Percentiles rank a stretch among this genome's conserved stretches.
These are phyloP conservation scores for Paracorniculantispora psalliotae DNA, from an alignment of 2,329 filamentous ascomycete genomes.

Conservation along the genomic window DNA sequence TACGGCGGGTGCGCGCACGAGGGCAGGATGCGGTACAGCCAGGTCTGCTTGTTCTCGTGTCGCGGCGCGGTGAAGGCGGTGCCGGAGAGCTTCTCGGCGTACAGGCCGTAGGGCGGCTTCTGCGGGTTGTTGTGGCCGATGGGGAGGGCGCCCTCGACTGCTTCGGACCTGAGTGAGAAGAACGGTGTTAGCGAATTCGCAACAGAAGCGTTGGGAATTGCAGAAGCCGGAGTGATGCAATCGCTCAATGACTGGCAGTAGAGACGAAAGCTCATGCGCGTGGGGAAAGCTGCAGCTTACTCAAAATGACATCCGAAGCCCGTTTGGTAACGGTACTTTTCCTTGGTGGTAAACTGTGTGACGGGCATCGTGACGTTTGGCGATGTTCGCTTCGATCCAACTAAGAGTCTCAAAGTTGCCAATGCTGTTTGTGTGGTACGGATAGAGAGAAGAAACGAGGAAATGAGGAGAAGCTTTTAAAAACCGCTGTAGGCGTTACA, in stretches of 20 bases:
- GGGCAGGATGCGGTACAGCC: conserved; percentile 66
- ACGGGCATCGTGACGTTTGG: conserved; percentile 39
- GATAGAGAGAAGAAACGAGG: background rate
- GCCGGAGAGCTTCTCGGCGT: conserved; percentile 74
- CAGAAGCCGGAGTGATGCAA: background rate
- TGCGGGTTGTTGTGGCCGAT: conserved; percentile 77
- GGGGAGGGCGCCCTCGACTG: conserved; percentile 68
- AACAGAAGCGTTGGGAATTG: background rate
- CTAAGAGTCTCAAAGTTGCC: background rate
- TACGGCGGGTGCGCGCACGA: conserved; percentile 57
- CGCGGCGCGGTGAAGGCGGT: conserved; percentile 67
- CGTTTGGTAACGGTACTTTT: conserved; percentile 70
- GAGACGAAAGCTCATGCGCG: no score
- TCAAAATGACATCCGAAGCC: conserved; percentile 75
- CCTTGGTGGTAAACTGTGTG: conserved; percentile 42
- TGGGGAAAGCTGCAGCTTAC: conserved; percentile 46
- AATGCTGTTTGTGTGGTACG: background rate
- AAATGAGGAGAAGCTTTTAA: background rate
- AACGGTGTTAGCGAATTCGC: background rate
- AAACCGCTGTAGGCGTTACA: background rate
- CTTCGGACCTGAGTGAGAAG: conserved; percentile 59
- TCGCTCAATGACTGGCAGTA: background rate
- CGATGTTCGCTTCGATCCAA: no score
- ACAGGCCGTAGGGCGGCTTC: conserved; percentile 71
- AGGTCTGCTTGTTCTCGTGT: conserved; percentile 64